Percentiles rank a stretch among this genome's conserved stretches.
phyloP scores from a whole-genome alignment of 164 flowering plant species.

The Vitis riparia region DNA sequence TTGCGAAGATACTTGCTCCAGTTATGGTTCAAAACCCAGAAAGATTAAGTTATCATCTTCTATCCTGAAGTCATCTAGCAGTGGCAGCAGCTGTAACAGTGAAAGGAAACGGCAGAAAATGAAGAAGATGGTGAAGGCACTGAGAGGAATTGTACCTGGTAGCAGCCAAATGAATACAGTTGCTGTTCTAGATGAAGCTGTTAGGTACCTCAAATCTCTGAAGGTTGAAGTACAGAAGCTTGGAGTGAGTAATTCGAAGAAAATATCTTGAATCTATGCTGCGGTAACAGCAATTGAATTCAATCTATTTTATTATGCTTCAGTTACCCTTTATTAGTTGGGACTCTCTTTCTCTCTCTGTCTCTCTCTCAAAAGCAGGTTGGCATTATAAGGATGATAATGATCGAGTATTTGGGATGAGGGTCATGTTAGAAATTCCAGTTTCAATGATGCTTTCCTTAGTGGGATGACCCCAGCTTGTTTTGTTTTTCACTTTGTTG shows the following conservation, averaged over 20 bases:
- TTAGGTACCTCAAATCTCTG: constrained; percentile 73
- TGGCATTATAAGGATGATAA: too few relatives aligned
- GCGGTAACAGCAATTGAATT: constrained; percentile 1
- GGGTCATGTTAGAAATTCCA: too few relatives aligned
- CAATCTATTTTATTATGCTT: not conserved
- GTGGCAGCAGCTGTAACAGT: constrained; percentile 27
- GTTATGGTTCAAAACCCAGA: constrained; percentile 31
- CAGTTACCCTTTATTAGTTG: too few relatives aligned
- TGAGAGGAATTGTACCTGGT: constrained; percentile 74
- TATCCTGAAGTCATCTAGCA: constrained; percentile 30
- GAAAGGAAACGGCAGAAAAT: constrained; percentile 47
- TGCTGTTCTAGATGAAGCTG: constrained; percentile 76
- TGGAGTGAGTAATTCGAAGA: constrained; percentile 33
- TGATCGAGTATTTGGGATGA: too few relatives aligned
- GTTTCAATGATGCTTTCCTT: too few relatives aligned
- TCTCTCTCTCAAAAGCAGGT: too few relatives aligned
- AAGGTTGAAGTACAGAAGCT: constrained; percentile 67
- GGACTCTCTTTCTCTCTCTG: too few relatives aligned
- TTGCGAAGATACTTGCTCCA: constrained; percentile 59
- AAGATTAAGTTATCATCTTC: constrained; percentile 34
- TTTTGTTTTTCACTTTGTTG: too few relatives aligned
- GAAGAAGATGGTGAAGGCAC: constrained; percentile 62
- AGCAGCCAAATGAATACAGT: constrained; percentile 62
- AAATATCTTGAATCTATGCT: constrained; percentile 1
- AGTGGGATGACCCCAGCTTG: too few relatives aligned